Conservation (phyloP, 179 eudicot genomes). For the Heliamphora pulchella region DNA sequence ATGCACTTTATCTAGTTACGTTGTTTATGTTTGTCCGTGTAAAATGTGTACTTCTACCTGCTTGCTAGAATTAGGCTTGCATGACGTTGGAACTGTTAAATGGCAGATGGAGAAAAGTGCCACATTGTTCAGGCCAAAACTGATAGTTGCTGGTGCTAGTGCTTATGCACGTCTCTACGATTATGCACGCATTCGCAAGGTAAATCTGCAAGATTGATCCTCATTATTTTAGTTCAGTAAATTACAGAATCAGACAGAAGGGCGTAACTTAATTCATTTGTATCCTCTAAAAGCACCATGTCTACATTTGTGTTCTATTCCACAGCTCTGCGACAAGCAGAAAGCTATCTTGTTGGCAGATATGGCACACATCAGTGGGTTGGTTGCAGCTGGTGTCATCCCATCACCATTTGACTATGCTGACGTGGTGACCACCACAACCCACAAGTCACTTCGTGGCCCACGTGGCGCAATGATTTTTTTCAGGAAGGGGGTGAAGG, state of each 20-base stretch:
- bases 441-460: conserved; percentile 94
- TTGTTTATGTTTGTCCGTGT: too few relatives aligned
- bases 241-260: background rate
- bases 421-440: conserved; percentile 87
- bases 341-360: conserved; percentile 89
- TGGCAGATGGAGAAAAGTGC: conserved; percentile 96
- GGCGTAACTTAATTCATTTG: background rate
- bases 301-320: conserved; percentile 13
- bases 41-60: too few relatives aligned
- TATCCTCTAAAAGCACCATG: background rate
- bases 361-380: conserved; percentile 96
- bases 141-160: conserved; percentile 96
- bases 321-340: conserved; percentile 85
- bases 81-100: background rate
- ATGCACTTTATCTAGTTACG: too few relatives aligned
- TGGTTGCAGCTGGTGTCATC: conserved; percentile 86
- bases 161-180: conserved; percentile 93
- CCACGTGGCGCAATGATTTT: conserved; percentile 98
- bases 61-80: too few relatives aligned
- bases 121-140: conserved; percentile 72
- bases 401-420: conserved; percentile 94
- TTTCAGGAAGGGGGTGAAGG: conserved; percentile 85
- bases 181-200: conserved; percentile 87
- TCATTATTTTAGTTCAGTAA: too few relatives aligned
- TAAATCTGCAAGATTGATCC: conserved; percentile 18